Conservation (phyloP, 2,329 filamentous ascomycete genomes). For the Hymenoscyphus albidus region DNA sequence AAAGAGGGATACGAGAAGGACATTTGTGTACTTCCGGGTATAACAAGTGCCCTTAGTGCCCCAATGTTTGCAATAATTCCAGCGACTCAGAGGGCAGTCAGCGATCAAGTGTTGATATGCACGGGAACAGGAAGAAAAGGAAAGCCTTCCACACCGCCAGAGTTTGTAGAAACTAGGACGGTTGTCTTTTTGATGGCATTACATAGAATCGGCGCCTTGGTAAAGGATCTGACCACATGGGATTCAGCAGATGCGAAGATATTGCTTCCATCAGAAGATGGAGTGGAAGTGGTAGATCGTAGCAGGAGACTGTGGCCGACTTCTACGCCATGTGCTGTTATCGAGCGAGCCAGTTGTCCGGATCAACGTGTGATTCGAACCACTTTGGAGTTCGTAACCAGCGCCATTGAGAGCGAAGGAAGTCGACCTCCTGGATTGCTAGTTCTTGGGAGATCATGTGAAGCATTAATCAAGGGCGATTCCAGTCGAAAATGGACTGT, state of each 20-base stretch:
- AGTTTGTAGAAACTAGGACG: slow-evolving; percentile 71
- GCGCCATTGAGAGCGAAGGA: slow-evolving; percentile 84
- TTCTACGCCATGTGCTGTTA: slow-evolving; percentile 82
- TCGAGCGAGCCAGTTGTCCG: slow-evolving; percentile 89
- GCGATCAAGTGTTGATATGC: slow-evolving; percentile 92
- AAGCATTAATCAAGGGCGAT: slow-evolving; percentile 62
- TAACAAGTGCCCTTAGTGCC: slow-evolving; percentile 83
- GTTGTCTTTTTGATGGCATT: slow-evolving; percentile 95
- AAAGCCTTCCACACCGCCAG: slow-evolving; percentile 73
- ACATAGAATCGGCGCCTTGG: slow-evolving; percentile 73
- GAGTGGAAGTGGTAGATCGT: slow-evolving; percentile 33
- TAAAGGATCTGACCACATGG: slow-evolving; percentile 61
- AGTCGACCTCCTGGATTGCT: slow-evolving; percentile 84
- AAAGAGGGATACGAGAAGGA: slow-evolving; percentile 61
- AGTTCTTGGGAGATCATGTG: slow-evolving; percentile 80
- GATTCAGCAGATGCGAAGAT: slow-evolving; percentile 37
- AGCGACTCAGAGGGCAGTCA: slow-evolving; percentile 80
- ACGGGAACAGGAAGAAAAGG: slow-evolving; percentile 94
- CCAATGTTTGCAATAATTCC: slow-evolving; percentile 87
- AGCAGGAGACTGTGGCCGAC: slow-evolving; percentile 61
- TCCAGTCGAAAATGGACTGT: slow-evolving; percentile 69
- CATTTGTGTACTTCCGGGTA: slow-evolving; percentile 74
- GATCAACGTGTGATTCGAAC: slow-evolving; percentile 92
- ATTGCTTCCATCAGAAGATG: slow-evolving; percentile 3
- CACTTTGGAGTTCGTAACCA: slow-evolving; percentile 72